Conservation (phyloP, 371 early-diverging fungal genomes). For the Mucor irregularis region DNA sequence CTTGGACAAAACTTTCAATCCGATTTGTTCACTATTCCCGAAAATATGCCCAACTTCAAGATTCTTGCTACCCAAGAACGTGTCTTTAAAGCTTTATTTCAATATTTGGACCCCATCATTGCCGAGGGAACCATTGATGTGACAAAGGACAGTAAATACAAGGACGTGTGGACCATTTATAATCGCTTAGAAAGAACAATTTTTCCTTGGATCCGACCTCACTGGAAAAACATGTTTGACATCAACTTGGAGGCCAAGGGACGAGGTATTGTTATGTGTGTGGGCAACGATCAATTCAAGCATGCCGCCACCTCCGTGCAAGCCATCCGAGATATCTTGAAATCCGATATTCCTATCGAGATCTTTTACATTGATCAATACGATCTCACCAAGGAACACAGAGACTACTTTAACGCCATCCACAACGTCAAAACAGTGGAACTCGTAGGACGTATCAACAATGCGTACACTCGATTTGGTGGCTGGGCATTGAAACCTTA, state of each 20-base stretch:
- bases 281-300: constrained; percentile 64
- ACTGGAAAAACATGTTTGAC: constrained; percentile 31
- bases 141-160: constrained; percentile 9
- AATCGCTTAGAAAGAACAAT: constrained; percentile 18
- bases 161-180: constrained; percentile 25
- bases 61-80: constrained; percentile 25
- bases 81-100: constrained; percentile 30
- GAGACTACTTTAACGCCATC: constrained; percentile 38
- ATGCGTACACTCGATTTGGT: constrained; percentile 45
- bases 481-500: constrained; percentile 70
- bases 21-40: constrained; percentile 27
- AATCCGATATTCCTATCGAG: constrained; percentile 70
- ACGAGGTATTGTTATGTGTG: constrained; percentile 69
- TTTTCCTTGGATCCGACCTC: constrained; percentile 34
- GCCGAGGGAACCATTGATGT: constrained; percentile 24
- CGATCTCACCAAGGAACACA: constrained; percentile 51
- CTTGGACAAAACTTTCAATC: constrained; percentile 21
- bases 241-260: constrained; percentile 18
- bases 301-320: constrained; percentile 57
- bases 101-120: constrained; percentile 33
- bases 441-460: constrained; percentile 50
- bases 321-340: constrained; percentile 55
- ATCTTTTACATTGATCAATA: constrained; percentile 61
- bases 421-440: constrained; percentile 50
- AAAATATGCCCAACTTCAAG: constrained; percentile 28